phyloP scores from a whole-genome alignment of 805 yeast species.

The Saccharomyces kudriavzevii region DNA sequence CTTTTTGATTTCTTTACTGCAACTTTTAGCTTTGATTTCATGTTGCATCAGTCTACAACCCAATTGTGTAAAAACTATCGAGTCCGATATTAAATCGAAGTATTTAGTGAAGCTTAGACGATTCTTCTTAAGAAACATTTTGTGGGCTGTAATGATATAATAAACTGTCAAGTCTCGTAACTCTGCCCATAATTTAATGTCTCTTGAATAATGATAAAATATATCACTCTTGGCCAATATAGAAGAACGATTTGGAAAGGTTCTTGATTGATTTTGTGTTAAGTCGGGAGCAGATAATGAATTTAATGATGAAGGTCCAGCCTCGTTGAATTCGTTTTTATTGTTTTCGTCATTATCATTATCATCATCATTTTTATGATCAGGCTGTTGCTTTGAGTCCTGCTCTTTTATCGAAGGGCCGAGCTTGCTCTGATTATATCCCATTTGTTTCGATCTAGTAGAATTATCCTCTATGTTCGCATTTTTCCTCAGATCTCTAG shows the following conservation, averaged over 20 bases:
- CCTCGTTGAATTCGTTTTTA: not conserved
- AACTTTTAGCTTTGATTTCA: constrained; percentile 41
- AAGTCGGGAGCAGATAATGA: not conserved
- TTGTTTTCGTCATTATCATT: constrained; percentile 1
- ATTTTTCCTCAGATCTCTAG: constrained; percentile 22
- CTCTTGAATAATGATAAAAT: constrained; percentile 54
- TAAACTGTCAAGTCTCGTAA: constrained; percentile 41
- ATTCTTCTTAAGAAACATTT: constrained; percentile 44
- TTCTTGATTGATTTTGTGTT: constrained; percentile 2
- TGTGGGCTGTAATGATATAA: constrained; percentile 41
- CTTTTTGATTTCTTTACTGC: constrained; percentile 40
- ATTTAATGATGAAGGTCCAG: not conserved
- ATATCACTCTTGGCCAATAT: constrained; percentile 31
- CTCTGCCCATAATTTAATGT: constrained; percentile 53
- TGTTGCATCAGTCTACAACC: constrained; percentile 47
- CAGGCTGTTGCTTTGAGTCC: not conserved
- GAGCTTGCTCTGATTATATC: not conserved
- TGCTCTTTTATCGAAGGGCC: not conserved
- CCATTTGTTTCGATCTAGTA: constrained; percentile 16
- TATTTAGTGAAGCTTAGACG: constrained; percentile 46
- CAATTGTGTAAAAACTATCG: constrained; percentile 45
- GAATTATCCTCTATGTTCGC: constrained; percentile 14
- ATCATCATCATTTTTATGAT: not conserved
- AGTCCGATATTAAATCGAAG: constrained; percentile 44
- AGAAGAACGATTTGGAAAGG: constrained; percentile 10